A percentile compares a stretch with the other conserved stretches of the same genome.
Evolutionary conservation across 306 rosid species (phyloP).

Genomic region (Fragaria nilgerrensis): DNA sequence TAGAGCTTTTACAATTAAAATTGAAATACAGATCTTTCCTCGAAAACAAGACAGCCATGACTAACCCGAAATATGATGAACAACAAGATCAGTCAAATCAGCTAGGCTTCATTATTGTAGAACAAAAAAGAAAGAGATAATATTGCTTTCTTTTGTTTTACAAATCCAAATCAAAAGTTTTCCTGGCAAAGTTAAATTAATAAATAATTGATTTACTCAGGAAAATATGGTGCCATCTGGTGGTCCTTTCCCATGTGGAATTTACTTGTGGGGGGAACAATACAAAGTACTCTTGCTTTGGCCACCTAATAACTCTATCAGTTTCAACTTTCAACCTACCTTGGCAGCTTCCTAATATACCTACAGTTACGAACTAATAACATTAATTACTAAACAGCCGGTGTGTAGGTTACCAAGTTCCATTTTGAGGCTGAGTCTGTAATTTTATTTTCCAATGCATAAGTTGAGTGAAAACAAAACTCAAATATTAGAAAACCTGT

Average conservation of each 20-base stretch:
- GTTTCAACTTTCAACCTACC: conserved; percentile 8
- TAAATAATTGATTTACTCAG: neutral
- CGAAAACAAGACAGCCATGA: neutral
- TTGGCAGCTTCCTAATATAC: conserved; percentile 2
- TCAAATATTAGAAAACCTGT: conserved; percentile 1
- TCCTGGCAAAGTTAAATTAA: neutral
- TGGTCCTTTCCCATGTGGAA: conserved; percentile 9
- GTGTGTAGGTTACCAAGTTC: neutral
- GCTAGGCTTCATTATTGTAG: neutral
- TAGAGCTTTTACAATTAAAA: neutral
- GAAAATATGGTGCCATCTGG: neutral
- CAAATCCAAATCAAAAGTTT: neutral
- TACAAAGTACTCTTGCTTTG: neutral
- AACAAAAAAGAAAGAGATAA: neutral
- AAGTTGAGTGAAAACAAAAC: neutral
- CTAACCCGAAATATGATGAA: neutral
- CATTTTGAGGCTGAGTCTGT: neutral
- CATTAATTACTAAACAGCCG: neutral
- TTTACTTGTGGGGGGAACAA: neutral
- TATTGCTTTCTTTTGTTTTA: neutral
- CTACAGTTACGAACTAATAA: neutral
- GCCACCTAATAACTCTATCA: neutral
- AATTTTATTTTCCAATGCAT: neutral
- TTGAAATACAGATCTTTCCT: neutral
- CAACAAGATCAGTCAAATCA: neutral